Base-by-base conservation (phyloP, 2,329 filamentous ascomycete species). In the Passalora sequoiae region DNA sequence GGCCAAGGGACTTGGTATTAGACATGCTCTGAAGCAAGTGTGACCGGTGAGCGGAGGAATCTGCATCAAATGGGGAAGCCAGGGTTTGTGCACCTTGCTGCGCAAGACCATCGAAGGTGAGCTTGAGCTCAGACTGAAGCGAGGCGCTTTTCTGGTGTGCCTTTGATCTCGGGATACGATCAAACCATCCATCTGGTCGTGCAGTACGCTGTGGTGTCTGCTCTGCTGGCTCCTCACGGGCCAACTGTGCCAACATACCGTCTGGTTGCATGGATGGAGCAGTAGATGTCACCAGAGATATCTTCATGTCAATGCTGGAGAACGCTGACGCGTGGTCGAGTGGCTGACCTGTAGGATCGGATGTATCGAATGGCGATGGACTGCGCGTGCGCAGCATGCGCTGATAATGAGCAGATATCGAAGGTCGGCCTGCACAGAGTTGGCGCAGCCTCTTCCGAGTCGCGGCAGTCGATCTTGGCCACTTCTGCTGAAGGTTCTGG, bases 371-470 rank as follows among this genome's bases (percentile, higher is more conserved):
- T 2, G 79, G 79, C 17, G 78, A 81, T 8, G 80, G 79, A 42
- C 75, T 82, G 40, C 78, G 70, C 27, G 72, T 75, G 49, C 74
- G 71, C 49, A 83, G 67, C 54, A 83, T 69, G 47, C 80, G 73
- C 58, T 81, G 77, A 58, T 83, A 83, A 56, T 83, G 78, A 15
- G 78, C 77, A 25, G 78, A 75, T 38, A 83, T 74, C 5, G 72
- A 76, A 44, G 80, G 77, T 56, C 80, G 79, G 50, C 73, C 70
- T 59, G 76, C 79, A 60, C 78, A 81, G 12, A 83, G 63, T 37
- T 75, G 67, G 50, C 80, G 75, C 17, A 83, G 63, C 48, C 78
- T 69, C 50, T 72, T 70, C 41, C 80, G 69, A 13, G 77, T 80
- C 17, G 76, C 74, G 37, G 75, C 70, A 56, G 80, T 76, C 20